These are phyloP conservation scores for Cantharellus cinnabarinus DNA, from an alignment of 768 basidiomycete species.

Conservation along the genomic window DNA sequence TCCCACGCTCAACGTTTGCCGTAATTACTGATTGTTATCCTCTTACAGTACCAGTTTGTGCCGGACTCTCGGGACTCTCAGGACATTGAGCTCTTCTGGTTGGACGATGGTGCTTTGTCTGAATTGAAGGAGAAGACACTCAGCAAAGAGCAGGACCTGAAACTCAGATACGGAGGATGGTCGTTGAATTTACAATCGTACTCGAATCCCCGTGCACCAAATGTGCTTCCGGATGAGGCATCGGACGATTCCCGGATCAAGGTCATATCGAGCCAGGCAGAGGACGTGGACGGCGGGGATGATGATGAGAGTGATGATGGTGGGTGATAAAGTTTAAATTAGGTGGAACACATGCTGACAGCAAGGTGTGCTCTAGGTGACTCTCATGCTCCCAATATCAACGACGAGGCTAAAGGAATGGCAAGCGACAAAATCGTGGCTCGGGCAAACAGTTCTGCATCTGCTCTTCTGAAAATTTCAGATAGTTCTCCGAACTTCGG, in stretches of 20 bases:
- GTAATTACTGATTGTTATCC: not conserved
- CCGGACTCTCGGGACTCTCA: too few species aligned
- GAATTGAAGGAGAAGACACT: not conserved
- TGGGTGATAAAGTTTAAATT: too few species aligned
- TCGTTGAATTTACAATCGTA: too few species aligned
- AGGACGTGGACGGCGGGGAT: not conserved
- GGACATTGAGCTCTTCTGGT: too few species aligned
- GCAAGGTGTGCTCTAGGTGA: too few species aligned
- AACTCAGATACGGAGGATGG: not conserved
- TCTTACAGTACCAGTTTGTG: too few species aligned
- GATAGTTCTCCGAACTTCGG: not conserved
- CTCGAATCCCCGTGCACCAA: too few species aligned
- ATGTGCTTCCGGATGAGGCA: too few species aligned
- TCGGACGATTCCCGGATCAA: not conserved
- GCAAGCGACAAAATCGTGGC: not conserved
- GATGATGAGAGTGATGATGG: too few species aligned
- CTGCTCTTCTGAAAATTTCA: not conserved
- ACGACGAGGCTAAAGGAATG: not conserved
- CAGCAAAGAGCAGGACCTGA: not conserved
- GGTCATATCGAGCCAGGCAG: not conserved
- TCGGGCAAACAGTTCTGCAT: too few species aligned
- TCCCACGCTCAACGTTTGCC: not conserved
- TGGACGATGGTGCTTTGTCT: not conserved
- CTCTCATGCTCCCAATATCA: too few species aligned
- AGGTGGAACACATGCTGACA: too few species aligned